phyloP scores from a whole-genome alignment of 2,329 filamentous ascomycete species.

The Ceratocystis cacaofunesta region DNA sequence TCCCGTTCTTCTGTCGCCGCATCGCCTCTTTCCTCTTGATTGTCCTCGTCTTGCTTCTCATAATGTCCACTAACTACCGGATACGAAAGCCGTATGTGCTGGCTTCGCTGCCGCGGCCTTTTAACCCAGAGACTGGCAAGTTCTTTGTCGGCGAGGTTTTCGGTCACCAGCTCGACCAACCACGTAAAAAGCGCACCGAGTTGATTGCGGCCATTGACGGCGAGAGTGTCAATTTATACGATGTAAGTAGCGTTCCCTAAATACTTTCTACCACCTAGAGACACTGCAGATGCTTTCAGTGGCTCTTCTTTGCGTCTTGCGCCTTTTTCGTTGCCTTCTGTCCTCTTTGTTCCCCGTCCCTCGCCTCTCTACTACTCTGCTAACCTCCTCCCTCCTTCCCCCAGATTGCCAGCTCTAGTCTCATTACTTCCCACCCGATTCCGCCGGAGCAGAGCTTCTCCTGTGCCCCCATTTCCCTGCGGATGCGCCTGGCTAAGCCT shows the following conservation, averaged over 20 bases:
- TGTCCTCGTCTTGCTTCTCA: conserved; percentile 14
- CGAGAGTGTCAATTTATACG: conserved; percentile 50
- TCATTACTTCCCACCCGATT: conserved; percentile 53
- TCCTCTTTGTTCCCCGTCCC: too few relatives aligned
- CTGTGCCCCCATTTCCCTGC: conserved; percentile 44
- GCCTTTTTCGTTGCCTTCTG: not conserved
- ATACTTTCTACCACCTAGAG: too few relatives aligned
- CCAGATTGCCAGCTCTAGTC: conserved; percentile 44
- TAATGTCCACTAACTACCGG: conserved; percentile 45
- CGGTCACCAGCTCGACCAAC: conserved; percentile 41
- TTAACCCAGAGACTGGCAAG: conserved; percentile 32
- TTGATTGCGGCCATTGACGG: conserved; percentile 50
- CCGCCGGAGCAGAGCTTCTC: conserved; percentile 50
- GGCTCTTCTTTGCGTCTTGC: not conserved
- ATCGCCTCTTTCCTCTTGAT: not conserved
- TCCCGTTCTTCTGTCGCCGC: not conserved
- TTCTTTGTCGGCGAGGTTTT: conserved; percentile 48
- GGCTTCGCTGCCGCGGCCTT: conserved; percentile 42
- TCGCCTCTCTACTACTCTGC: not conserved
- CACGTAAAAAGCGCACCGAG: conserved; percentile 49
- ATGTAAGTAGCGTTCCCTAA: conserved; percentile 31
- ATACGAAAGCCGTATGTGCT: conserved; percentile 51
- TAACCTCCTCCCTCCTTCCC: conserved; percentile 16
- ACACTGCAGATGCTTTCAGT: not conserved
- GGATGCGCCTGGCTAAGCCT: conserved; percentile 34